Percentiles rank a stretch among this genome's conserved stretches.
Evolutionary conservation across 345 rosid species (phyloP).

Genomic region (Melastoma malabathricum): DNA sequence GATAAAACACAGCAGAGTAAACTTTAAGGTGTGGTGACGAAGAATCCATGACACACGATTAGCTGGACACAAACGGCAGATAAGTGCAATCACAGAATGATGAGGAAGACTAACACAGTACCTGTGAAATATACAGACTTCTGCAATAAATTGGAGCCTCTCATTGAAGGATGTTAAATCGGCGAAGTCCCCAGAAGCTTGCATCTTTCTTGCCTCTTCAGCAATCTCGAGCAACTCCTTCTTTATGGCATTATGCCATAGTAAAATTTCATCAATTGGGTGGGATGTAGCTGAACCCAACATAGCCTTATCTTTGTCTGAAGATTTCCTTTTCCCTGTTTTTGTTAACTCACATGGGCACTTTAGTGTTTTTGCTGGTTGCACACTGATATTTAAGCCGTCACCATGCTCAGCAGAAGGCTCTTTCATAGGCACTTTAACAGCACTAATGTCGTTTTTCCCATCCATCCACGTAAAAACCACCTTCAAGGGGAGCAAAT

Average conservation of each 20-base stretch:
- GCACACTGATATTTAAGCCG: constrained; percentile 25
- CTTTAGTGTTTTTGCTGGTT: constrained; percentile 13
- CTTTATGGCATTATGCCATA: constrained; percentile 84
- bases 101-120: constrained; percentile 12
- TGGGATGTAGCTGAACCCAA: constrained; percentile 19
- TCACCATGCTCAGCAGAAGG: constrained; percentile 18
- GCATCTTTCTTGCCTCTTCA: constrained; percentile 70
- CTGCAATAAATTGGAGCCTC: constrained; percentile 75
- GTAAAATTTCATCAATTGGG: constrained; percentile 75
- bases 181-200: constrained; percentile 57
- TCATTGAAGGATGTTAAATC: constrained; percentile 65
- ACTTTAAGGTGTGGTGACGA: too few relatives aligned
- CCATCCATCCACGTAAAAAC: constrained; percentile 73
- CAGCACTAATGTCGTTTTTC: constrained; percentile 14
- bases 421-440: constrained; percentile 20
- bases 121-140: constrained; percentile 92
- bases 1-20: too few relatives aligned
- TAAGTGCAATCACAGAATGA: background rate
- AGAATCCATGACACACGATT: too few relatives aligned
- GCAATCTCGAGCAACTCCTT: constrained; percentile 71
- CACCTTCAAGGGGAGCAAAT: constrained; percentile 29
- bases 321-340: constrained; percentile 56
- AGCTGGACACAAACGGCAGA: too few relatives aligned
- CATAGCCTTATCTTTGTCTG: constrained; percentile 28
- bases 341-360: constrained; percentile 45